phyloP scores from a whole-genome alignment of 2,329 filamentous ascomycete genomes.

The Helminthosporium solani region DNA sequence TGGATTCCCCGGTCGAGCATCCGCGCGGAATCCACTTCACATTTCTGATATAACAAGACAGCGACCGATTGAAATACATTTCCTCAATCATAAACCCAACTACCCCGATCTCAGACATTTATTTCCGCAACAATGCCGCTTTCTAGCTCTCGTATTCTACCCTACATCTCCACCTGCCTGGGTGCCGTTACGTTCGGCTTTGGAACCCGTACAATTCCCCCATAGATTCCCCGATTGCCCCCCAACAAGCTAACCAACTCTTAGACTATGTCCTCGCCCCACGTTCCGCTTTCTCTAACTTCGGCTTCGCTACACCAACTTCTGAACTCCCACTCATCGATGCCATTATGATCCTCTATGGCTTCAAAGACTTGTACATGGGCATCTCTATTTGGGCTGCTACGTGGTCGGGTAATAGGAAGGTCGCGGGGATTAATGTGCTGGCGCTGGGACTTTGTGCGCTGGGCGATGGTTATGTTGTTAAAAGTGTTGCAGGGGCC shows the following conservation, averaged over 20 bases:
- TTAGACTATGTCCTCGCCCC: slow-evolving; percentile 42
- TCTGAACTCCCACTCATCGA: slow-evolving; percentile 40
- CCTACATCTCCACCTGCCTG: slow-evolving; percentile 22
- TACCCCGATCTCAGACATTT: too few species aligned
- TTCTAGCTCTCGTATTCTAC: slow-evolving; percentile 12
- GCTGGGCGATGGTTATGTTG: slow-evolving; percentile 50
- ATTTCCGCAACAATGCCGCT: slow-evolving; percentile 9
- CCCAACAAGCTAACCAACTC: too few species aligned
- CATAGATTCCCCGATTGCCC: too few species aligned
- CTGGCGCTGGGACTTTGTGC: slow-evolving; percentile 47
- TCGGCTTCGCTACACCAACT: slow-evolving; percentile 36
- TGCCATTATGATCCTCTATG: slow-evolving; percentile 50
- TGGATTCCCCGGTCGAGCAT: background rate
- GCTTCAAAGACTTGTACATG: slow-evolving; percentile 54
- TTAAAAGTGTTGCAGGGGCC: slow-evolving; percentile 39
- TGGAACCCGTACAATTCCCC: slow-evolving; percentile 27
- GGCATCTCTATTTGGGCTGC: slow-evolving; percentile 44
- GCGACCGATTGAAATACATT: too few species aligned
- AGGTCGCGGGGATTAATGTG: slow-evolving; percentile 47
- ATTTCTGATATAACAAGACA: background rate
- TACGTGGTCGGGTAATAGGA: slow-evolving; percentile 42
- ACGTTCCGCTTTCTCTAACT: slow-evolving; percentile 39
- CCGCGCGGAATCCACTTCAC: background rate
- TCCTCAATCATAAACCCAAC: background rate
- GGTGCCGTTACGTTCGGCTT: slow-evolving; percentile 37